Evolutionary conservation across 495 filamentous ascomycete species (phyloP), one percentile per base, ranked within the genome.

Genomic region (Penicillium manginii): DNA sequence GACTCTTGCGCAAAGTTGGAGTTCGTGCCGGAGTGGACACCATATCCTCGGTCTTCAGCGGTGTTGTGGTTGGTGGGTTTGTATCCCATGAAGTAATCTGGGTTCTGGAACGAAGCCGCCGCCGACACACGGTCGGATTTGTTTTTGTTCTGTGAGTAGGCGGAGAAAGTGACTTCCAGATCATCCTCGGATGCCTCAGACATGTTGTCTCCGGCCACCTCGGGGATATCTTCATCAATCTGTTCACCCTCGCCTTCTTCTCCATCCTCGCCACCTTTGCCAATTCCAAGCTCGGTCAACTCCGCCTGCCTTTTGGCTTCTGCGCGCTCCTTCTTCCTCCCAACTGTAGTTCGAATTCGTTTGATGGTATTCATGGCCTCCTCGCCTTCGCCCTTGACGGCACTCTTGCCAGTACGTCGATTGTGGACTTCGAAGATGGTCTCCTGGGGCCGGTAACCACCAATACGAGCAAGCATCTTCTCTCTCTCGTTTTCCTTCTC

Each of bases 81-180:
- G 81, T 99, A 99, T 17, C 90, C 88, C 91, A 99, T 97, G 82
- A 94, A 99, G 67, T 91, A 83, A 42, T 97, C 94, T 3, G 89
- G 81, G 70, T 97, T 92, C 69, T 90, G 80, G 78, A 86, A 96
- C 23, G 81, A 77, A 31, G 82, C 74, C 2, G 60, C 57, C 3
- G 69, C 58, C 17, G 62, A 61, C 31, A 63, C 64, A 50, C 61
- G 66, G 51, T 73, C 71, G 46, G 78, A 67, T 54, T 78, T 72
- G 31, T 54, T 57, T 49, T 60, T 65, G 14, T 67, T 59, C 32
- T 72, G 62, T 12, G 74, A 77, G 65, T 88, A 80, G 32, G 76
- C 84, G 10, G 88, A 87, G 64, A 98, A 88, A 12, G 91, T 92
- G 31, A 94, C 82, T 70, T 96, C 91, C 7, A 98, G 76, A 31